These are phyloP conservation scores for Daucus carota DNA, from an alignment of 129 eudicot species.

Conservation along the genomic window DH1_v3.0 NC_030381.2:35900501-35901000, in stretches of 20 bases:
- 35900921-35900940: conserved; percentile 74
- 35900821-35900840: too few relatives aligned
- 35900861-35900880: conserved; percentile 84
- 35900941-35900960: conserved; percentile 48
- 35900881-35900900: conserved; percentile 72
- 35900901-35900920: conserved; percentile 51
- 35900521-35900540: background rate
- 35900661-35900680: conserved; percentile 28
- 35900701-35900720: too few relatives aligned
- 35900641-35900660: conserved; percentile 71
- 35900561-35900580: conserved; percentile 47
- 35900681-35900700: too few relatives aligned
- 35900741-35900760: too few relatives aligned
- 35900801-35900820: background rate
- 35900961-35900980: conserved; percentile 56
- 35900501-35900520: background rate
- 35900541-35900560: conserved; percentile 43
- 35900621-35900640: conserved; percentile 58
- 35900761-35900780: background rate
- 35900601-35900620: conserved; percentile 50
- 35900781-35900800: background rate
- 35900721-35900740: too few relatives aligned
- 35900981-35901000: conserved; percentile 65
- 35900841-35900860: too few relatives aligned
- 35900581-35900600: conserved; percentile 28